Evolutionary conservation across 2,329 filamentous ascomycete species (phyloP).

Genomic region (Fusarium paranaense): DNA sequence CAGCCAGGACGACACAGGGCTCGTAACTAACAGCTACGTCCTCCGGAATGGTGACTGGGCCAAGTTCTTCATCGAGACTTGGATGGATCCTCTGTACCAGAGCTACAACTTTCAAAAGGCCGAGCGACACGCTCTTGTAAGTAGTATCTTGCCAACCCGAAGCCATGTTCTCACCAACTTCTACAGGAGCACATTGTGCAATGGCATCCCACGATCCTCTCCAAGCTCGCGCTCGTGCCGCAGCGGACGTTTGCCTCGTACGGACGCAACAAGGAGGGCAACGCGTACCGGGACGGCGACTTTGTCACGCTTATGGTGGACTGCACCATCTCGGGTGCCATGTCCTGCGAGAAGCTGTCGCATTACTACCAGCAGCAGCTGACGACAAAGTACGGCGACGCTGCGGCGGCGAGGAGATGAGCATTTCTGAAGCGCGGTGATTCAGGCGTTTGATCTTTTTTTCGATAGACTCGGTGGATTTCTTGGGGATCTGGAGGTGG

Average conservation of each 20-base stretch:
- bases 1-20: constrained; percentile 84
- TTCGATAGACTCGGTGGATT: constrained; percentile 19
- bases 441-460: constrained; percentile 25
- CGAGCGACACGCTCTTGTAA: constrained; percentile 88
- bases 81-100: constrained; percentile 95
- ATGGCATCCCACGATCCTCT: constrained; percentile 96
- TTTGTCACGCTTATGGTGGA: constrained; percentile 83
- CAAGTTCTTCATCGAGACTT: constrained; percentile 91
- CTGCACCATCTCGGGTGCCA: constrained; percentile 69
- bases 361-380: constrained; percentile 61
- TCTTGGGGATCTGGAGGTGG: constrained; percentile 1
- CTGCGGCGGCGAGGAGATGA: constrained; percentile 11
- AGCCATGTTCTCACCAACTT: constrained; percentile 38
- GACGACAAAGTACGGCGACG: constrained; percentile 53
- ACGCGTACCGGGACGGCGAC: constrained; percentile 83
- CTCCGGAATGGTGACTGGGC: constrained; percentile 89
- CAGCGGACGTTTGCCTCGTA: constrained; percentile 89
- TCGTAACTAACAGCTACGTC: constrained; percentile 82
- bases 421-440: constrained; percentile 23
- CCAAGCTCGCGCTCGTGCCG: constrained; percentile 89
- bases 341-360: constrained; percentile 80
- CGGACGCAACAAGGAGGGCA: constrained; percentile 65
- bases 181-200: constrained; percentile 85
- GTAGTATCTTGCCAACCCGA: constrained; percentile 41
- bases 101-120: constrained; percentile 97